Conservation (phyloP, 1,139 yeast genomes). For the Taphrina deformans region DNA sequence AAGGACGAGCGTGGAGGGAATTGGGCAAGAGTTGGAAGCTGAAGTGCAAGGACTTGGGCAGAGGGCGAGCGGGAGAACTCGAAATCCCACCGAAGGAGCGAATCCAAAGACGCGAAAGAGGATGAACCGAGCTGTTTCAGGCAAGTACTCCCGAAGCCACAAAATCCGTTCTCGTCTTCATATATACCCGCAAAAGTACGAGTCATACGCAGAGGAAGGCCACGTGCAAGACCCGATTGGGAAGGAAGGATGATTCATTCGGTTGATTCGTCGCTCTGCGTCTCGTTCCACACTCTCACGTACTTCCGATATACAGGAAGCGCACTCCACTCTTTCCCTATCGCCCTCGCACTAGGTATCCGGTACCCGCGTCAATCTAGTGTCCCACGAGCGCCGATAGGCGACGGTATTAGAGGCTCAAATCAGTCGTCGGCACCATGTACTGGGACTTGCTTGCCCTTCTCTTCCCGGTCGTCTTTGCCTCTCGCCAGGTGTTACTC, state of each 20-base stretch:
- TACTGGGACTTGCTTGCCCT: neutral
- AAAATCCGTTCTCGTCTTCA: too few species aligned
- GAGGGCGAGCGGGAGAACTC: neutral
- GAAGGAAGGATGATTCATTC: neutral
- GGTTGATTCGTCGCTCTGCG: neutral
- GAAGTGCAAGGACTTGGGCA: neutral
- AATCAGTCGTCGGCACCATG: neutral
- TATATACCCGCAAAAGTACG: too few species aligned
- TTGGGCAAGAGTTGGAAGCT: neutral
- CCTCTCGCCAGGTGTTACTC: slow-evolving; percentile 1
- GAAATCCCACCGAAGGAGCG: too few species aligned
- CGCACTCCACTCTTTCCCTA: too few species aligned
- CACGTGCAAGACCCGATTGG: neutral
- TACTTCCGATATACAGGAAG: too few species aligned
- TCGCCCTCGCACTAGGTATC: too few species aligned
- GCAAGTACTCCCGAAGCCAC: neutral
- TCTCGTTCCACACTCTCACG: neutral
- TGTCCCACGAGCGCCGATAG: neutral
- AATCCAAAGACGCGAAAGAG: neutral
- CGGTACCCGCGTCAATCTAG: too few species aligned
- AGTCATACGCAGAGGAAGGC: neutral
- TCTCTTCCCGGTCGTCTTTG: neutral
- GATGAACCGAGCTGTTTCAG: neutral
- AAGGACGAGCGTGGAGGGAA: neutral
- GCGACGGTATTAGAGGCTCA: neutral